A percentile compares a stretch with the other conserved stretches of the same genome.
Evolutionary conservation across 805 yeast species (phyloP).

Genomic region (Wickerhamiella shivajii): DNA sequence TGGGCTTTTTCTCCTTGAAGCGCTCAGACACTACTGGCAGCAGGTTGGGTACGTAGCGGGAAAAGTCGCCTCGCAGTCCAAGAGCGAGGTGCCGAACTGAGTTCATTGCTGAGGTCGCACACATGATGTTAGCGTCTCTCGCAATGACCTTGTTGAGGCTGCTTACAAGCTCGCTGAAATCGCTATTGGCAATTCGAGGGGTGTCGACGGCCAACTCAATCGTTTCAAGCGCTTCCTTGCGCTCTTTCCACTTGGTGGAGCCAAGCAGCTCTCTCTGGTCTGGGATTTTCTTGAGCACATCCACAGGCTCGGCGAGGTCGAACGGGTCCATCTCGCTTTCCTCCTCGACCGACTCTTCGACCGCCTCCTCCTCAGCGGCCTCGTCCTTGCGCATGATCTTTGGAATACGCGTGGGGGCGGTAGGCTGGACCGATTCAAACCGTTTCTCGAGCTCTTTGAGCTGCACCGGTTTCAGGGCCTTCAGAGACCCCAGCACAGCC

Average conservation of each 20-base stretch:
- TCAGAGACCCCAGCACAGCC: conserved; percentile 36
- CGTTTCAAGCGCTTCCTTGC: conserved; percentile 73
- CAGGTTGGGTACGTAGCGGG: conserved; percentile 37
- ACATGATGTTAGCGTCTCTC: conserved; percentile 81
- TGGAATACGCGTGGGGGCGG: conserved; percentile 10
- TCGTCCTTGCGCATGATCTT: conserved; percentile 1
- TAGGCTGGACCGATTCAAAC: conserved; percentile 38
- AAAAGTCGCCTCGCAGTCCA: conserved; percentile 43
- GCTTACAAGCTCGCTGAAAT: conserved; percentile 50
- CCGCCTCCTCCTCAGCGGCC: conserved; percentile 4
- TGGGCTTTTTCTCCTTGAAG: conserved; percentile 72
- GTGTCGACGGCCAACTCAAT: conserved; percentile 25
- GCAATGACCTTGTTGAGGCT: conserved; percentile 48
- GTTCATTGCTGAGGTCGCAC: conserved; percentile 64
- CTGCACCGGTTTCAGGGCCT: conserved; percentile 74
- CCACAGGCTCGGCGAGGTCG: conserved; percentile 56
- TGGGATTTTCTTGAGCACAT: conserved; percentile 54
- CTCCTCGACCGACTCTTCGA: conserved; percentile 6
- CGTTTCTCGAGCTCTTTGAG: conserved; percentile 65
- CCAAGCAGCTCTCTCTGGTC: conserved; percentile 41
- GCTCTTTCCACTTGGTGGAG: conserved; percentile 77
- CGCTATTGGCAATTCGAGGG: conserved; percentile 42
- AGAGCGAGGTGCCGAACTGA: conserved; percentile 45
- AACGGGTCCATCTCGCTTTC: conserved; percentile 40
- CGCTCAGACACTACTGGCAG: conserved; percentile 60